Base-by-base conservation (phyloP, 805 yeast genomes). In the Hanseniaspora pseudoguilliermondii region DNA sequence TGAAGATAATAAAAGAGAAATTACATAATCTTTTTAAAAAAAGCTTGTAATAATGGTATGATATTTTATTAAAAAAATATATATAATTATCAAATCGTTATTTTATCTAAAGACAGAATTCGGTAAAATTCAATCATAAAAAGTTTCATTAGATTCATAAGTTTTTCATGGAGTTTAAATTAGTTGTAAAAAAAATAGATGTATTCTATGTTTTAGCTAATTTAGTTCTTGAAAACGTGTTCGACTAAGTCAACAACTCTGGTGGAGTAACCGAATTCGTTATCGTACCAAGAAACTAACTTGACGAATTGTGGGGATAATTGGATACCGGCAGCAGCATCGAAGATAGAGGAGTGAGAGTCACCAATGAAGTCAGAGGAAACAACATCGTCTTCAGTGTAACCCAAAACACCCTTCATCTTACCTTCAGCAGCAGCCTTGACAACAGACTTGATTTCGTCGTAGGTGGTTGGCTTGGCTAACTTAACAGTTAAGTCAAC, bases 221-320 rank as follows among this genome's bases (percentile, higher is more conserved):
- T 35, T 55, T 55, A 55, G 55, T 55, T 55, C 46, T 49, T 70
- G 64, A 83, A 82, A 68, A 80, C 80, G 75, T 76, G 80, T 72
- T 79, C 76, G 65, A 81, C 76, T 71, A 81, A 77, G 73, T 81
- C 86, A 64, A 81, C 84, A 63, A 81, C 86, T 78, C 86, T 80
- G 75, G 83, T 78, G 64, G 84, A 79, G 80, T 81, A 81, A 73
- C 86, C 86, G 75, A 69, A 81, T 75, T 81, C 86, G 73, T 81
- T 81, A 72, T 81, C 86, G 76, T 81, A 81, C 86, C 85, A 81
- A 59, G 85, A 72, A 67, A 81, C 74, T 73, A 81, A 77, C 74
- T 81, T 81, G 69, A 81, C 83, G 75, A 81, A 81, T 63, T 77
- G 77, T 71, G 84, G 83, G 65, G 83, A 78, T 70, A 81, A 77